Evolutionary conservation across 352 stramenopile species (phyloP).

Genomic region (Globisporangium ultimum): DNA sequence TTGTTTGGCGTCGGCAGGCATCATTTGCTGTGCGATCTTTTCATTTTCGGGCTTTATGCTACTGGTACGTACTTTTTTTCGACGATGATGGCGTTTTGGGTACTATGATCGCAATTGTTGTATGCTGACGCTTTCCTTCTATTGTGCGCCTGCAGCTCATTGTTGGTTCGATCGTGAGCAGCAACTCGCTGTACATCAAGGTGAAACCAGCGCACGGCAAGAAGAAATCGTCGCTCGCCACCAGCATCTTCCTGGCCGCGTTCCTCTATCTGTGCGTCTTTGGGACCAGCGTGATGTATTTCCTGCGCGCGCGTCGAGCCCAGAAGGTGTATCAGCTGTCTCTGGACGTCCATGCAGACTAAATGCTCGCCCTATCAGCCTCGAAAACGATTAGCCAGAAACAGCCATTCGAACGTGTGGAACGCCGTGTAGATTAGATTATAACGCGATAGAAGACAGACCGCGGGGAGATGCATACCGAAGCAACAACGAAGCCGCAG

Average conservation of each 20-base stretch:
- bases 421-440: slow-evolving; percentile 52
- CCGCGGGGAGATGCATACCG: neutral
- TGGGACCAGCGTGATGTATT: slow-evolving; percentile 85
- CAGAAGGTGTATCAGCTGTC: slow-evolving; percentile 89
- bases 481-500: slow-evolving; percentile 1
- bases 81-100: neutral
- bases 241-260: slow-evolving; percentile 83
- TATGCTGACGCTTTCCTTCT: neutral
- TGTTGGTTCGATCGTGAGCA: slow-evolving; percentile 80
- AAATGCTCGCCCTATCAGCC: slow-evolving; percentile 9
- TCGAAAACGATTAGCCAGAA: slow-evolving; percentile 6
- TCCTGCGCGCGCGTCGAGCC: slow-evolving; percentile 64
- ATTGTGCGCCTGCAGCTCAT: slow-evolving; percentile 45
- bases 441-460: slow-evolving; percentile 13
- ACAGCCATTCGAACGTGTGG: neutral
- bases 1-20: slow-evolving; percentile 24
- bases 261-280: slow-evolving; percentile 86
- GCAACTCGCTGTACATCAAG: slow-evolving; percentile 87
- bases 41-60: slow-evolving; percentile 71
- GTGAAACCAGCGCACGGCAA: slow-evolving; percentile 75
- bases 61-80: slow-evolving; percentile 33
- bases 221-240: slow-evolving; percentile 78
- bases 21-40: slow-evolving; percentile 77
- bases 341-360: slow-evolving; percentile 82
- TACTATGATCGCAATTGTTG: neutral